Percentiles rank a stretch among this genome's conserved stretches.
Conservation (phyloP, 2,329 filamentous ascomycete species). For the Diplodia mutila region DNA sequence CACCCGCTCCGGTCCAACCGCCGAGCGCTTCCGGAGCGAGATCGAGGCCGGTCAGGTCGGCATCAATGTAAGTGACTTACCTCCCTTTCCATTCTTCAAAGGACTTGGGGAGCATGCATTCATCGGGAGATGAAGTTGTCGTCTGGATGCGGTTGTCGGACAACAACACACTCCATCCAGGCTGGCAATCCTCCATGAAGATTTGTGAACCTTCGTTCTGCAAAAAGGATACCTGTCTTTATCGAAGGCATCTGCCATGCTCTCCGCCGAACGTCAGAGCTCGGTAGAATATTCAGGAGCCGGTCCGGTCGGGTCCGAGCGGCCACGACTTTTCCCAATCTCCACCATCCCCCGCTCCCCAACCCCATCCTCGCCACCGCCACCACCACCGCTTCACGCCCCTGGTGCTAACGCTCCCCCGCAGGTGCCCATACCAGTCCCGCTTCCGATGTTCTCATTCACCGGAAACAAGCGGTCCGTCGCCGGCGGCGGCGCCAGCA, state of each 20-base stretch:
- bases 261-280: neutral
- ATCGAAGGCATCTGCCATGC: neutral
- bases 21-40: slow-evolving; percentile 75
- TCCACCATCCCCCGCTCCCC: neutral
- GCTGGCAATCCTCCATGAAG: neutral
- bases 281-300: too few species aligned
- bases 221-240: neutral
- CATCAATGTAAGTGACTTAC: slow-evolving; percentile 62
- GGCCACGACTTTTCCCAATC: neutral
- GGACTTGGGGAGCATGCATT: too few species aligned
- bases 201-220: neutral
- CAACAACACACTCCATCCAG: slow-evolving; percentile 57
- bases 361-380: neutral
- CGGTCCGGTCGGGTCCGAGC: neutral
- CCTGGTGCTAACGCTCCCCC: neutral
- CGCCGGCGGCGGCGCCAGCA: slow-evolving; percentile 87
- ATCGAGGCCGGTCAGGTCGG: slow-evolving; percentile 86
- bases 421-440: slow-evolving; percentile 31
- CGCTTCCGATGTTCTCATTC: slow-evolving; percentile 65
- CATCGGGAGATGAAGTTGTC: neutral
- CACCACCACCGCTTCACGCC: slow-evolving; percentile 2
- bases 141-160: neutral
- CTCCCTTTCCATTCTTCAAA: neutral
- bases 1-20: slow-evolving; percentile 75
- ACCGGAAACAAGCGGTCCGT: slow-evolving; percentile 81